Evolutionary conservation across 768 basidiomycete genomes (phyloP).

Genomic region (Neoboletus subvelutipes): DNA sequence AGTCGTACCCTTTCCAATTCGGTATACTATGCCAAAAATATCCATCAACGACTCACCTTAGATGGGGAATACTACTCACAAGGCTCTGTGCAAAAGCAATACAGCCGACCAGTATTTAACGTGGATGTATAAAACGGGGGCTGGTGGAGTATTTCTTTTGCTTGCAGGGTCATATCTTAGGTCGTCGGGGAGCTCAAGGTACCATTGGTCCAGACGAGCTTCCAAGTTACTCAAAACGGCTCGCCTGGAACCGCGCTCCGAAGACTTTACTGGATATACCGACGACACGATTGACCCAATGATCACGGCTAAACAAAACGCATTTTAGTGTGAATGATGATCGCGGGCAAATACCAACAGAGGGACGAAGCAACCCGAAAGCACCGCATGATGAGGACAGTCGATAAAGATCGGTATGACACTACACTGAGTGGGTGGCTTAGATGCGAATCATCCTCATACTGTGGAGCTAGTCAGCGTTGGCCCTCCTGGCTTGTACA

Average conservation of each 20-base stretch:
- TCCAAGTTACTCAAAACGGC: slow-evolving; percentile 56
- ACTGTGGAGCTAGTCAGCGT: slow-evolving; percentile 37
- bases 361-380: slow-evolving; percentile 58
- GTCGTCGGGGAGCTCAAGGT: slow-evolving; percentile 60
- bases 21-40: slow-evolving; percentile 52
- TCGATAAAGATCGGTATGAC: slow-evolving; percentile 39
- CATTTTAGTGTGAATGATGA: slow-evolving; percentile 4
- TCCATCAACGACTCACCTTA: slow-evolving; percentile 9
- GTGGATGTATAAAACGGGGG: slow-evolving; percentile 67
- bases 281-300: slow-evolving; percentile 63
- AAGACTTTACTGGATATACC: slow-evolving; percentile 66
- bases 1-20: slow-evolving; percentile 60
- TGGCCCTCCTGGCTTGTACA: not conserved
- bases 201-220: slow-evolving; percentile 71
- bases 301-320: slow-evolving; percentile 53
- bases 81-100: slow-evolving; percentile 72
- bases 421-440: slow-evolving; percentile 40
- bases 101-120: slow-evolving; percentile 77
- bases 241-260: slow-evolving; percentile 47
- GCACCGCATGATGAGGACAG: slow-evolving; percentile 48
- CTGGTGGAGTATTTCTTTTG: slow-evolving; percentile 53
- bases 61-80: slow-evolving; percentile 50
- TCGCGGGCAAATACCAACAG: slow-evolving; percentile 41
- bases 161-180: slow-evolving; percentile 60
- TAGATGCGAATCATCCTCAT: slow-evolving; percentile 59